Percentiles rank a stretch among this genome's conserved stretches.
Evolutionary conservation across 2,329 filamentous ascomycete species (phyloP).

Genomic region (Hymenoscyphus infarciens): DNA sequence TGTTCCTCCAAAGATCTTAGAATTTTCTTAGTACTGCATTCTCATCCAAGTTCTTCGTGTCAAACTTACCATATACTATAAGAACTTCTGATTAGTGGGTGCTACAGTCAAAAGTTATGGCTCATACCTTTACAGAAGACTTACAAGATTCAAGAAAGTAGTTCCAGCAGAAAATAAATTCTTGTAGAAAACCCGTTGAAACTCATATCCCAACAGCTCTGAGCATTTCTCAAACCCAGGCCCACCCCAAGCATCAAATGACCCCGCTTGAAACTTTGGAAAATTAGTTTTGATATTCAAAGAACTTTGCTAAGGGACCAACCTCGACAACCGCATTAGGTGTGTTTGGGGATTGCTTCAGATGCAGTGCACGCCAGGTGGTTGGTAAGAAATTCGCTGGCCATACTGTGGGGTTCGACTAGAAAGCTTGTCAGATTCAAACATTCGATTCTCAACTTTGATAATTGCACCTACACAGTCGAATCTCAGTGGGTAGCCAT

Average conservation of each 20-base stretch:
- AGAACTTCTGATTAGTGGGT: neutral
- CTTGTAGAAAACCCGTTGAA: conserved; percentile 76
- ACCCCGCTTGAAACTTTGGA: conserved; percentile 62
- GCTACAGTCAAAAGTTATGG: neutral
- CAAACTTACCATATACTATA: neutral
- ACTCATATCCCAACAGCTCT: conserved; percentile 64
- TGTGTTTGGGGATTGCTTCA: conserved; percentile 59
- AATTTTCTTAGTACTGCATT: neutral
- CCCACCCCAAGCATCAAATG: conserved; percentile 73
- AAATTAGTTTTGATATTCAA: neutral
- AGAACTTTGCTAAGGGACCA: neutral
- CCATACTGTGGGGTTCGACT: conserved; percentile 49
- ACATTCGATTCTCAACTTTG: neutral
- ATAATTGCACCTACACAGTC: neutral
- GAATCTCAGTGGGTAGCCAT: neutral
- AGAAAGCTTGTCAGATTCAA: neutral
- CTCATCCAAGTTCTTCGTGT: neutral
- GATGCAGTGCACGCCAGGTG: conserved; percentile 50
- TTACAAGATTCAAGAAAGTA: conserved; percentile 54
- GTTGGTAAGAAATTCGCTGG: conserved; percentile 54
- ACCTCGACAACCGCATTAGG: conserved; percentile 53
- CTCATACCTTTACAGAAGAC: neutral
- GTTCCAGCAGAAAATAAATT: conserved; percentile 66
- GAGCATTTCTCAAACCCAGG: conserved; percentile 63
- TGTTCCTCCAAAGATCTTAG: conserved; percentile 62